Evolutionary conservation across 306 rosid genomes (phyloP).

Genomic region (Cicer pinnatifidum): DNA sequence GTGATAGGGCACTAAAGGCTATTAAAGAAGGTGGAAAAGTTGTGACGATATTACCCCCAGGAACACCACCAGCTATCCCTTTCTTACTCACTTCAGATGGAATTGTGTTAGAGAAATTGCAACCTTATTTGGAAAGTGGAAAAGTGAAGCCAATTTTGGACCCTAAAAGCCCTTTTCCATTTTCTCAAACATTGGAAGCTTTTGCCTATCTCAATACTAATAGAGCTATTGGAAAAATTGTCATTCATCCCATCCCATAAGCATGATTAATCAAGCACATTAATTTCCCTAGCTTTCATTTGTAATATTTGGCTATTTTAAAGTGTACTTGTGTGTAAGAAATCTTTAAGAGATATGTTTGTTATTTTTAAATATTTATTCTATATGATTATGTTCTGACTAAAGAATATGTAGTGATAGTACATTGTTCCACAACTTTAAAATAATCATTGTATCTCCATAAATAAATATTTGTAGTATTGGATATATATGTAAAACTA

Average conservation of each 20-base stretch:
- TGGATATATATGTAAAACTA: too few relatives aligned
- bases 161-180: conserved; percentile 67
- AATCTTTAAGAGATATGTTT: not conserved
- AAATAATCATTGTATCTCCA: too few relatives aligned
- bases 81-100: conserved; percentile 58
- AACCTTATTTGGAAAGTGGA: conserved; percentile 66
- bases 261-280: not conserved
- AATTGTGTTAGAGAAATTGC: conserved; percentile 54
- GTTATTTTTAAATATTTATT: not conserved
- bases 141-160: conserved; percentile 74
- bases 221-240: conserved; percentile 68
- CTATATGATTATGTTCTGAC: not conserved
- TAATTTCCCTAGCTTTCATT: not conserved
- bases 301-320: not conserved
- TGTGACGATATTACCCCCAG: conserved; percentile 50
- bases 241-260: conserved; percentile 64
- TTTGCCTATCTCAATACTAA: conserved; percentile 58
- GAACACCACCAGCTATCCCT: conserved; percentile 41
- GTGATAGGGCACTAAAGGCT: conserved; percentile 58
- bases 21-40: conserved; percentile 64
- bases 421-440: not conserved
- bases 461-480: too few relatives aligned
- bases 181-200: conserved; percentile 63
- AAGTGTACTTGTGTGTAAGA: not conserved
- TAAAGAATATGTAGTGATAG: not conserved